Evolutionary conservation across 2,329 filamentous ascomycete genomes (phyloP).

Genomic region (Dryadomyces quercus-mongolicae): DNA sequence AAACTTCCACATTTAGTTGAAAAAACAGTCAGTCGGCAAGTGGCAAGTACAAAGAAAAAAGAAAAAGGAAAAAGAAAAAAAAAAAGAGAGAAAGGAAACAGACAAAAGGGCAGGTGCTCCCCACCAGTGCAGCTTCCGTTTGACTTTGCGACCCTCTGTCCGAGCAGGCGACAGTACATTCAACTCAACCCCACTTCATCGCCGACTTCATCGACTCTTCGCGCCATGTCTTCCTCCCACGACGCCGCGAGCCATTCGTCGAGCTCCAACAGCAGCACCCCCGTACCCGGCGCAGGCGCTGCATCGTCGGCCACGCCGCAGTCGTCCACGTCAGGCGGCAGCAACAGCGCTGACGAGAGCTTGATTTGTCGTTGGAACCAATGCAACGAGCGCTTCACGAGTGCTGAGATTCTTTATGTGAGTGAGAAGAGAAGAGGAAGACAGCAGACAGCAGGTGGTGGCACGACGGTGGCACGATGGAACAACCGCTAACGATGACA

Average conservation of each 20-base stretch:
- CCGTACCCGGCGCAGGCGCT: conserved; percentile 33
- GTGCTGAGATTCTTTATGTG: conserved; percentile 49
- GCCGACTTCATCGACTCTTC: background rate
- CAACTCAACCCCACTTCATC: background rate
- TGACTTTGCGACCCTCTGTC: too few relatives aligned
- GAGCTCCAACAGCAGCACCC: conserved; percentile 38
- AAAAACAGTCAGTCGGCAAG: background rate
- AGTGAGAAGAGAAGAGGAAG: conserved; percentile 16
- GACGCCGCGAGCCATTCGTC: conserved; percentile 17
- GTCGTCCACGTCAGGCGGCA: conserved; percentile 16
- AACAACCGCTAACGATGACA: conserved; percentile 25
- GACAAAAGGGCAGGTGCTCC: background rate
- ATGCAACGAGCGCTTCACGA: conserved; percentile 46
- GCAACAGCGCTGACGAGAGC: conserved; percentile 30
- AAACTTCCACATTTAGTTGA: too few relatives aligned
- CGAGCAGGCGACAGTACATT: too few relatives aligned
- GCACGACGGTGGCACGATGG: too few relatives aligned
- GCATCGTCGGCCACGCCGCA: conserved; percentile 22
- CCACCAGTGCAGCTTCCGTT: too few relatives aligned
- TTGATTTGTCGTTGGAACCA: conserved; percentile 49
- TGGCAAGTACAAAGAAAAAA: background rate
- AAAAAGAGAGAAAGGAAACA: background rate
- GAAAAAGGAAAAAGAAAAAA: background rate
- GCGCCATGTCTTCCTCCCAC: conserved; percentile 7
- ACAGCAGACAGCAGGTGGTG: too few relatives aligned